Base-by-base conservation (phyloP, 495 filamentous ascomycete species). In the Hyaloscypha hepaticicola region DNA sequence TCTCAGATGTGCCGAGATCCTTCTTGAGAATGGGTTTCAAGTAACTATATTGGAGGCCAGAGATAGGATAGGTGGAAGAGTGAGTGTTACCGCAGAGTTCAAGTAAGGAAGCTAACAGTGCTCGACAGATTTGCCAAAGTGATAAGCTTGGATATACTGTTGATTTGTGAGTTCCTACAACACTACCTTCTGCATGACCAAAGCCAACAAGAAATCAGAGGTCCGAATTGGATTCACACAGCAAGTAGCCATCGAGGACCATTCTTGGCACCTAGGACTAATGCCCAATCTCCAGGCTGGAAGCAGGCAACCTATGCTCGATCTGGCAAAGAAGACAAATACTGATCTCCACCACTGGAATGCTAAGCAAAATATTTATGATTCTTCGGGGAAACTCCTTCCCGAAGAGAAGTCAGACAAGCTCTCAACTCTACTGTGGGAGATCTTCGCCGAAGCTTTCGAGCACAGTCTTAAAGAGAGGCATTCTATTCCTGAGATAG, bases 41-140 rank as follows among this genome's bases (percentile, higher is more conserved):
- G 92, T 97, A 51, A 93, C 91, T 2, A 85, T 97, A 41, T 78
- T 96, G 45, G 94, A 98, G 72, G 94, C 86, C 11, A 82, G 93
- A 60, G 79, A 93, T 76, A 82, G 94, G 26, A 76, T 64, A 29
- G 61, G 61, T n/a, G 61, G 61, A 33, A 26, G 61, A 38, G 61
- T 50, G 21, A 14, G 61, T 58, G 16, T 57, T n/a, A 21, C 28
- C 19, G 8, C 11, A 57, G n/a, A 29, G 25, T 24, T n/a, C 2
- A 57, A 28, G 11, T 29, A 6, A 2, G 19, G 33, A 9, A 33
- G 25, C 53, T 57, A 82, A 81, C 12, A 74, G 73, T 8, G 79
- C 85, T 50, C 76, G 80, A 52, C 22, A 59, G 62, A 65, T 65
- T 51, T 65, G 62, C 31, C 62, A 65, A 51, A 65, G 62, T 27